phyloP scores from a whole-genome alignment of 306 rosid species.

The Pterocarpus macrocarpus region DNA sequence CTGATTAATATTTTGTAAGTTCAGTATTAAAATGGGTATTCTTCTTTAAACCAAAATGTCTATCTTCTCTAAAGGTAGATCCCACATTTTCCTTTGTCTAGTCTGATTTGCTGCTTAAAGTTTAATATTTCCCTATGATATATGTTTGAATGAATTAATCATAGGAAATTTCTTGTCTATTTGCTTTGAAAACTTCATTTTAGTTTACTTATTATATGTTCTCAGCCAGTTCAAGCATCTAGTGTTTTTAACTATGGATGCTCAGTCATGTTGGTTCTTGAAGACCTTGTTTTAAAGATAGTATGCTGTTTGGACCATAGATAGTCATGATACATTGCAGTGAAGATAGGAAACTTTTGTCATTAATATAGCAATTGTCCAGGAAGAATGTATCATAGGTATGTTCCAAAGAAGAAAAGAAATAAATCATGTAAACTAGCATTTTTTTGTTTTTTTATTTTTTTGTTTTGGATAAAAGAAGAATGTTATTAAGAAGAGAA shows the following conservation, averaged over 20 bases:
- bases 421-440: too few species aligned
- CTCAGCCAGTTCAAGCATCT: conserved; percentile 33
- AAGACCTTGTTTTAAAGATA: too few species aligned
- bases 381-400: too few species aligned
- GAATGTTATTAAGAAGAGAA: too few species aligned
- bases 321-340: background rate
- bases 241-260: background rate
- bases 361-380: conserved; percentile 8
- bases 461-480: too few species aligned
- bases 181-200: conserved; percentile 30
- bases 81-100: conserved; percentile 10
- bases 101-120: conserved; percentile 24
- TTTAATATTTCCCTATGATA: conserved; percentile 29
- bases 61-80: background rate
- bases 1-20: conserved; percentile 32
- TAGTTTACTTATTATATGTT: conserved; percentile 18
- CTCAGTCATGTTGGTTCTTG: too few species aligned
- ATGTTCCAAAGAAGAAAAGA: too few species aligned
- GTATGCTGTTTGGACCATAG: too few species aligned
- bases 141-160: conserved; percentile 27
- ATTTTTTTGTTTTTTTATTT: too few species aligned
- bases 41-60: conserved; percentile 13
- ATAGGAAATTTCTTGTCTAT: background rate
- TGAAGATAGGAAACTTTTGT: background rate
- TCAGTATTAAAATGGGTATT: background rate